Evolutionary conservation across 306 rosid species (phyloP).

Genomic region (Macrotyloma uniflorum): DNA sequence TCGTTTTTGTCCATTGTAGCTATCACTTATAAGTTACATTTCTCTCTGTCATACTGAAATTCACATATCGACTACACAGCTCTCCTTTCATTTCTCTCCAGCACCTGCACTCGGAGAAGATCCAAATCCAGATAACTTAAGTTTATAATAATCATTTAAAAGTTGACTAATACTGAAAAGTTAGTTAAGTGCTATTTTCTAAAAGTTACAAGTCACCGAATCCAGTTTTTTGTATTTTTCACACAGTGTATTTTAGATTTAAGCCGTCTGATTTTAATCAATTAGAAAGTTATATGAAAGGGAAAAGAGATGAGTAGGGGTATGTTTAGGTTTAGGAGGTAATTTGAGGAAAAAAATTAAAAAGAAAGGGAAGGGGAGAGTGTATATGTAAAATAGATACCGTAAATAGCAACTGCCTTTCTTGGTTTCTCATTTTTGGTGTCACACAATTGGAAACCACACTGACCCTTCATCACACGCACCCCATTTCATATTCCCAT

Average conservation of each 20-base stretch:
- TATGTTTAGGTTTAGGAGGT: not conserved
- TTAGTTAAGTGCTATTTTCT: not conserved
- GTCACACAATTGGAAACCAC: not conserved
- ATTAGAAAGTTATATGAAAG: not conserved
- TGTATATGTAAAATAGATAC: not conserved
- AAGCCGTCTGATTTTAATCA: not conserved
- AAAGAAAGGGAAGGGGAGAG: not conserved
- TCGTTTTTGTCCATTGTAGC: constrained; percentile 15
- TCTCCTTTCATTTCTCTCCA: not conserved
- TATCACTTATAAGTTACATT: not conserved
- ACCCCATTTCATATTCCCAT: not conserved
- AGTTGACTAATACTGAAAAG: not conserved
- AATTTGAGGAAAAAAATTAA: not conserved
- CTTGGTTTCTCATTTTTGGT: too few species aligned
- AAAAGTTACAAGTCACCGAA: not conserved
- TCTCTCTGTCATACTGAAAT: not conserved
- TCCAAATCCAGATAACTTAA: not conserved
- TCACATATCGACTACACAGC: not conserved
- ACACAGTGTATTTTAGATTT: too few species aligned
- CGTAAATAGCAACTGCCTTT: not conserved
- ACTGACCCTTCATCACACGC: not conserved
- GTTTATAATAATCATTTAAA: not conserved
- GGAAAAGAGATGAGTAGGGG: not conserved
- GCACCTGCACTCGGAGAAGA: not conserved
- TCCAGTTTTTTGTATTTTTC: not conserved